Base-by-base conservation (phyloP, 257 asterid species). In the Jaltomata sinuosa region DNA sequence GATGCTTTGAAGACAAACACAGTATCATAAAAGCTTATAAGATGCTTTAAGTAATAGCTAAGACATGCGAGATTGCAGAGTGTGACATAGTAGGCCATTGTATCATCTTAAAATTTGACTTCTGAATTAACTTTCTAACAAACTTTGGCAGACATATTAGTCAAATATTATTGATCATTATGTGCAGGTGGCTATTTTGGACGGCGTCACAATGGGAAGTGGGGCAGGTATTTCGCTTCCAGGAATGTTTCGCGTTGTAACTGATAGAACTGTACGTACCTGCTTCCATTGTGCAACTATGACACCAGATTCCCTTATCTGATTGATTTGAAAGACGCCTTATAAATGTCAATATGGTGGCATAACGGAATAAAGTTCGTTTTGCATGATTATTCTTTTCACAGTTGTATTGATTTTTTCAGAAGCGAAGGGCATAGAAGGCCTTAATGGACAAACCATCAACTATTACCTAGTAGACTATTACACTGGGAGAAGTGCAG, bases 171-270 rank as follows among this genome's bases (percentile, higher is more conserved):
- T 62, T 62, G 1, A 57, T 53, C 72, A 34, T 85, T 85, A 47
- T 89, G 72, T 81, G 64, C 91, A 97, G 98, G 98, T 97, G 91
- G 98, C 98, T 86, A 94, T 97, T 68, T 90, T 97, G 94, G 94
- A 97, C 72, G 99, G 99, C 83, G 76, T 92, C 74, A 92, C 95
- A 84, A 92, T 97, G 98, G 99, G 99, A 59, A 92, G 92, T 47
- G 98, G 98, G 87, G 98, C 98, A 85, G 98, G 97, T 87, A 93
- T 95, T 89, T 91, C 99, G 87, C 94, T 94, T 57, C 97, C 98
- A 42, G 98, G 99, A 93, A 97, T 95, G 98, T 97, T 91, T 85
- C 97, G 97, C 79, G 85, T 95, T 87, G 99, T 94, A 88, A 94
- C 99, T 86, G 96, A 97, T 90, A 94, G 88, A 94, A 97, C 99